A percentile compares a stretch with the other conserved stretches of the same genome.
Conservation (phyloP, 805 yeast genomes). For the Blastobotrys chiropterorum region DNA sequence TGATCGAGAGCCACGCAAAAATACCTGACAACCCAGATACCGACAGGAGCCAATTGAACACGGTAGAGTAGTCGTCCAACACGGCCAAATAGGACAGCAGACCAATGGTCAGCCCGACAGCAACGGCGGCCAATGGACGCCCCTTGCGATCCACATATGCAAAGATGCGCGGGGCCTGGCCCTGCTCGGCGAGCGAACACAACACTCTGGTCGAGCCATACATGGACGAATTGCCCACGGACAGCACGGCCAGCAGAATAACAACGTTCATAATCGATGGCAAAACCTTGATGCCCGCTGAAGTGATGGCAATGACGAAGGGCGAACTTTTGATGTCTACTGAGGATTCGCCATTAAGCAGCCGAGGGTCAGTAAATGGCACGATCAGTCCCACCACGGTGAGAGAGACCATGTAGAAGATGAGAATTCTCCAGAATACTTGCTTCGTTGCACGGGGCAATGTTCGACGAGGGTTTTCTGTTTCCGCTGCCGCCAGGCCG, state of each 20-base stretch:
- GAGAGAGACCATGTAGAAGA: conserved; percentile 59
- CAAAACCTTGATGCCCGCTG: conserved; percentile 57
- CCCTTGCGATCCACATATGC: conserved; percentile 65
- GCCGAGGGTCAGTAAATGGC: conserved; percentile 50
- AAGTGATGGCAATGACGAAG: conserved; percentile 62
- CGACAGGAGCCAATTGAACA: conserved; percentile 69
- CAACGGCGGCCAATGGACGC: conserved; percentile 61
- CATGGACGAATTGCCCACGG: conserved; percentile 66
- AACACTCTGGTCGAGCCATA: conserved; percentile 63
- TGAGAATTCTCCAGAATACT: conserved; percentile 73
- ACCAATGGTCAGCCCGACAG: conserved; percentile 38
- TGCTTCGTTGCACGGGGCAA: conserved; percentile 74
- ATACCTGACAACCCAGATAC: conserved; percentile 66
- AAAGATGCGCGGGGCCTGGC: conserved; percentile 52
- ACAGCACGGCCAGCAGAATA: conserved; percentile 57
- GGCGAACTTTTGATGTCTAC: conserved; percentile 67
- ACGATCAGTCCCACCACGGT: conserved; percentile 62
- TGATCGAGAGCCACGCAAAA: conserved; percentile 70
- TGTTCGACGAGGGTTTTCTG: conserved; percentile 57
- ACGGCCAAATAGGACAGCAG: conserved; percentile 53
- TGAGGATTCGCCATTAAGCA: conserved; percentile 42
- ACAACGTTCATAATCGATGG: conserved; percentile 69
- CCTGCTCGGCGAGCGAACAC: conserved; percentile 57
- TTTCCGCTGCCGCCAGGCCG: conserved; percentile 74
- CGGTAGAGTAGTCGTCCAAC: conserved; percentile 43